phyloP scores from a whole-genome alignment of 768 basidiomycete genomes.

The Lactarius hatsudake region DNA sequence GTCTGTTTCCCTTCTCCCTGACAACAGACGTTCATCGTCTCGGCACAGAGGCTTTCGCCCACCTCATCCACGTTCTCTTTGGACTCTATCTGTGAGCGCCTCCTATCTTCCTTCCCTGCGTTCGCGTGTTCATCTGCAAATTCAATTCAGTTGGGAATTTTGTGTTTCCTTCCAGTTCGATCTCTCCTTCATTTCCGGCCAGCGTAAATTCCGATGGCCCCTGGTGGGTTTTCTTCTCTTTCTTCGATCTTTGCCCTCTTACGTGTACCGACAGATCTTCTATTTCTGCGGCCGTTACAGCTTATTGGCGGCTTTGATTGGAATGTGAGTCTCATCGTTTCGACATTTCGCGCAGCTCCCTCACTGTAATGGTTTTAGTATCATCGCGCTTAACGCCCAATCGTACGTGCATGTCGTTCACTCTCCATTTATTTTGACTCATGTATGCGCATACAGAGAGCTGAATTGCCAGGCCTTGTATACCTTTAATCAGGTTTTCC shows the following conservation, averaged over 20 bases:
- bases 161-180: conserved; percentile 44
- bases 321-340: conserved; percentile 38
- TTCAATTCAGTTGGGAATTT: conserved; percentile 42
- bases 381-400: conserved; percentile 39
- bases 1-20: conserved; percentile 22
- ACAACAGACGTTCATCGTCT: background rate
- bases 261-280: conserved; percentile 36
- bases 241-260: background rate
- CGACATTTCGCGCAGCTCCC: background rate
- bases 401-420: conserved; percentile 29
- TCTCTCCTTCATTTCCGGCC: conserved; percentile 41
- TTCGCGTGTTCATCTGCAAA: background rate
- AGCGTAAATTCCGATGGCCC: conserved; percentile 46
- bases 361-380: conserved; percentile 2
- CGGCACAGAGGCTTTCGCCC: conserved; percentile 39
- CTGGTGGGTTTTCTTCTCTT: conserved; percentile 33
- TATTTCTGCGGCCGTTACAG: conserved; percentile 47
- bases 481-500: conserved; percentile 44
- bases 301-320: conserved; percentile 44
- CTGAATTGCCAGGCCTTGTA: conserved; percentile 48
- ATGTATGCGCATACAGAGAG: conserved; percentile 30
- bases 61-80: conserved; percentile 43
- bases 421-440: background rate
- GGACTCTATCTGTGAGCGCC: conserved; percentile 44
- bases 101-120: background rate